Percentiles rank a stretch among this genome's conserved stretches.
phyloP scores from a whole-genome alignment of 352 stramenopile genomes.

The Globisporangium radiosum region DNA sequence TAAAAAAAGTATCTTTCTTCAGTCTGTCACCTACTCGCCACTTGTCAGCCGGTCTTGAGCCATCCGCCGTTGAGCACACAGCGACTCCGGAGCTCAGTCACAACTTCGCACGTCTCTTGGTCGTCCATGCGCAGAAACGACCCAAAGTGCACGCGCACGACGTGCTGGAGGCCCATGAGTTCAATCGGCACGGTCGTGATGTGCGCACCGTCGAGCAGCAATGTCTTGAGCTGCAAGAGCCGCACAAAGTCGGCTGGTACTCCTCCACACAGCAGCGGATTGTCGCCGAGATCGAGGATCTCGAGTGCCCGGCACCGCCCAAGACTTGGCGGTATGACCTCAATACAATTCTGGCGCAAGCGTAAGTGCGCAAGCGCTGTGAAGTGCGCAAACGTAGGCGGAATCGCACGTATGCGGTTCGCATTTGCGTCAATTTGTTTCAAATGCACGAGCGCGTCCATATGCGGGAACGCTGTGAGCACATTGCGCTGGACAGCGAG shows the following conservation, averaged over 20 bases:
- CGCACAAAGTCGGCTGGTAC: conserved; percentile 35
- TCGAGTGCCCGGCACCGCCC: conserved; percentile 39
- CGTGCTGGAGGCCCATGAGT: conserved; percentile 40
- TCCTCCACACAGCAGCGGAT: conserved; percentile 34
- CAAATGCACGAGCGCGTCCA: conserved; percentile 53
- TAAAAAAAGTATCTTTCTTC: too few relatives aligned
- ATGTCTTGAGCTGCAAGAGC: conserved; percentile 50
- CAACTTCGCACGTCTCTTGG: conserved; percentile 59
- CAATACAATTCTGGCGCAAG: conserved; percentile 54
- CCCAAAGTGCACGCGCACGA: conserved; percentile 59
- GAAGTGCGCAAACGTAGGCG: conserved; percentile 45
- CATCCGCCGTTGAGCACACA: conserved; percentile 54
- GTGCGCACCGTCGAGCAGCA: conserved; percentile 49
- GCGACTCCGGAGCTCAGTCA: conserved; percentile 39
- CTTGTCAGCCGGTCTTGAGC: conserved; percentile 38
- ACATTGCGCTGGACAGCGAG: conserved; percentile 59
- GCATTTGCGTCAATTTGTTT: conserved; percentile 76
- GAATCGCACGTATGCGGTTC: conserved; percentile 52
- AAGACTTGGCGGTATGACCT: conserved; percentile 38
- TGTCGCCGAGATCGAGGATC: conserved; percentile 65
- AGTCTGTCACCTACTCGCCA: too few relatives aligned
- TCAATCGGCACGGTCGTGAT: conserved; percentile 57
- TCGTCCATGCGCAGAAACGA: conserved; percentile 47
- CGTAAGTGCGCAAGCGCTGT: conserved; percentile 55
- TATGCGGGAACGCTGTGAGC: conserved; percentile 46